Conservation (phyloP, 202 grass and related monocot genomes). For the Brachypodium distachyon region DNA sequence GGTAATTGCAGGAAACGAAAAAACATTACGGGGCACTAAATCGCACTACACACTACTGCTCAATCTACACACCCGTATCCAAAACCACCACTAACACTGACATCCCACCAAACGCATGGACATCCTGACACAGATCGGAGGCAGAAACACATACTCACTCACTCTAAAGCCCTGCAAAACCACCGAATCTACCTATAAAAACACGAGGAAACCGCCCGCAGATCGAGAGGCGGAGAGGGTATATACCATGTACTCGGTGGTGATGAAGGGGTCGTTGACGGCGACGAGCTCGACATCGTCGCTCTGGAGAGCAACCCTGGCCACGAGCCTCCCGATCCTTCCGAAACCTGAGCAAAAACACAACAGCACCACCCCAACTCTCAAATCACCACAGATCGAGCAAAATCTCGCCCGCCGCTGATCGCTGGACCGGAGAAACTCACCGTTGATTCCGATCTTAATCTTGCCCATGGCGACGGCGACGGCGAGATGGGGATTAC, state of each 20-base stretch:
- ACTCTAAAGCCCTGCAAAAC: too few relatives aligned
- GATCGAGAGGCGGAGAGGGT: conserved; percentile 8
- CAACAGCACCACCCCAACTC: background rate
- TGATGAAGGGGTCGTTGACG: conserved; percentile 82
- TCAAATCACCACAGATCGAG: background rate
- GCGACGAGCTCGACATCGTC: conserved; percentile 71
- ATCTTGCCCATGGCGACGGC: conserved; percentile 64
- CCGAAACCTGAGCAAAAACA: conserved; percentile 41
- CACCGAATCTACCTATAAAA: too few relatives aligned
- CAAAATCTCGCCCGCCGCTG: background rate
- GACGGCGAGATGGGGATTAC: too few relatives aligned
- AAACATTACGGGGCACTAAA: too few relatives aligned
- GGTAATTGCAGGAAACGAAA: too few relatives aligned
- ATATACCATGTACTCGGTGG: conserved; percentile 84
- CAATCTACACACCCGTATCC: too few relatives aligned
- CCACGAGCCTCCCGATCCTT: conserved; percentile 69
- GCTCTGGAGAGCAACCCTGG: conserved; percentile 64
- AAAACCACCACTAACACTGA: too few relatives aligned
- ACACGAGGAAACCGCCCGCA: too few relatives aligned
- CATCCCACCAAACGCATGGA: too few relatives aligned
- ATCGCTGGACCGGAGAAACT: background rate
- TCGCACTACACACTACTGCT: too few relatives aligned
- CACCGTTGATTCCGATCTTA: conserved; percentile 95
- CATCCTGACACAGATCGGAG: too few relatives aligned
- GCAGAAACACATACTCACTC: background rate